Conservation (phyloP, 345 rosid species). For the Kandelia obovata region DNA sequence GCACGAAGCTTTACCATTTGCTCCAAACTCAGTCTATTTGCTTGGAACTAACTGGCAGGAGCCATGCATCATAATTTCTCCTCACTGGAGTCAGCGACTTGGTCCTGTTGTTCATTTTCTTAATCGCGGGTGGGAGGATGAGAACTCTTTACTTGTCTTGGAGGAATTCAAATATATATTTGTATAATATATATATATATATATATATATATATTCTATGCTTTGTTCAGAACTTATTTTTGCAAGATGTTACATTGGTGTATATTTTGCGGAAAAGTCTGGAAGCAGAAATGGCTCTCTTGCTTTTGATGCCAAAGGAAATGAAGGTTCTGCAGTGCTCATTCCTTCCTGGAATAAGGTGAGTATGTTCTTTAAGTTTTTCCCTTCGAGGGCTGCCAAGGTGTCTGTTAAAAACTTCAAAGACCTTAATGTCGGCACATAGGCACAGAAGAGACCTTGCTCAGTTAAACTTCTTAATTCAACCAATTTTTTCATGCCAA, state of each 20-base stretch:
- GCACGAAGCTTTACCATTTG: neutral
- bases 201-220: neutral
- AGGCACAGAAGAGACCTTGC: too few relatives aligned
- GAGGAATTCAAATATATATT: constrained; percentile 44
- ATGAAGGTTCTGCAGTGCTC: constrained; percentile 89
- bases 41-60: constrained; percentile 76
- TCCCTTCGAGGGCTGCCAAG: neutral
- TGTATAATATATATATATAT: neutral
- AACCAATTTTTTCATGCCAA: too few relatives aligned
- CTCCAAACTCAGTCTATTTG: constrained; percentile 24
- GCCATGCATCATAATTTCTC: constrained; percentile 68
- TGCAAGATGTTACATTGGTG: constrained; percentile 10
- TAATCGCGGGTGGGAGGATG: constrained; percentile 65
- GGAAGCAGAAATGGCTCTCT: constrained; percentile 56
- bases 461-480: too few relatives aligned
- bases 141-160: constrained; percentile 63
- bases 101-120: constrained; percentile 80
- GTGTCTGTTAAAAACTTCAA: too few relatives aligned
- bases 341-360: constrained; percentile 74
- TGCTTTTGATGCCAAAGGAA: constrained; percentile 62
- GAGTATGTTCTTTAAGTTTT: constrained; percentile 7
- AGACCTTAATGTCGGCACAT: too few relatives aligned
- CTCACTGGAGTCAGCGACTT: constrained; percentile 78
- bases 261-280: constrained; percentile 49
- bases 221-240: constrained; percentile 9